These are phyloP conservation scores for Jasminum sambac DNA, from an alignment of 257 asterid genomes.

Conservation along the genomic window DNA sequence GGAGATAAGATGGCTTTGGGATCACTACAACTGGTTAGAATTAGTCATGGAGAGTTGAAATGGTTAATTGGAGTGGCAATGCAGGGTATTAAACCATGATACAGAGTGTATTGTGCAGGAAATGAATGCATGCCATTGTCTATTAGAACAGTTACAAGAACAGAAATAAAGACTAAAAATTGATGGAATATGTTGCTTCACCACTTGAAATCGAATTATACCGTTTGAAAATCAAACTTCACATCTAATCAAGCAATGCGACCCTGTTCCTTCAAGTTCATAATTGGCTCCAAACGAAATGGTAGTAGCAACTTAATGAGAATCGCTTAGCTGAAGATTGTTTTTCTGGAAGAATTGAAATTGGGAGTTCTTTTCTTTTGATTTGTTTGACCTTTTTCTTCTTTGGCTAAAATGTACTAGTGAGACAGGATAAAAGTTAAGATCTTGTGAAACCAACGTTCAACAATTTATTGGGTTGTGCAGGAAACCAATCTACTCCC, in stretches of 20 bases:
- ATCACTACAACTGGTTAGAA: not conserved
- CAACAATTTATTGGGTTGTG: slow-evolving; percentile 13
- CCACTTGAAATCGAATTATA: not conserved
- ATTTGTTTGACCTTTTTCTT: no score
- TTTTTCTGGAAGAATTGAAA: no score
- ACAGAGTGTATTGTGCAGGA: not conserved
- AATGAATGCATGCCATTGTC: not conserved
- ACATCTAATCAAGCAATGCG: not conserved
- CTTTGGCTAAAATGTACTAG: no score
- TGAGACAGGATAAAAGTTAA: not conserved
- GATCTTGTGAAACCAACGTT: not conserved
- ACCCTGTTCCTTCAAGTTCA: not conserved
- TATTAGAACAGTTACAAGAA: not conserved
- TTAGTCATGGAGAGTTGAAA: not conserved
- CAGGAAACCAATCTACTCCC: slow-evolving; percentile 66
- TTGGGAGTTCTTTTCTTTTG: no score
- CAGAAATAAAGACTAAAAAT: not conserved
- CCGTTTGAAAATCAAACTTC: not conserved
- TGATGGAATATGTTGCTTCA: not conserved
- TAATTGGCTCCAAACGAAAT: not conserved
- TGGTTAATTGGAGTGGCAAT: not conserved
- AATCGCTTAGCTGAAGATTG: no score
- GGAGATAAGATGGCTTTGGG: not conserved
- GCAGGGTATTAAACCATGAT: not conserved
- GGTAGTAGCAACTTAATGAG: not conserved